phyloP scores from a whole-genome alignment of 805 yeast genomes.

The Schwanniomyces yamadae region DNA sequence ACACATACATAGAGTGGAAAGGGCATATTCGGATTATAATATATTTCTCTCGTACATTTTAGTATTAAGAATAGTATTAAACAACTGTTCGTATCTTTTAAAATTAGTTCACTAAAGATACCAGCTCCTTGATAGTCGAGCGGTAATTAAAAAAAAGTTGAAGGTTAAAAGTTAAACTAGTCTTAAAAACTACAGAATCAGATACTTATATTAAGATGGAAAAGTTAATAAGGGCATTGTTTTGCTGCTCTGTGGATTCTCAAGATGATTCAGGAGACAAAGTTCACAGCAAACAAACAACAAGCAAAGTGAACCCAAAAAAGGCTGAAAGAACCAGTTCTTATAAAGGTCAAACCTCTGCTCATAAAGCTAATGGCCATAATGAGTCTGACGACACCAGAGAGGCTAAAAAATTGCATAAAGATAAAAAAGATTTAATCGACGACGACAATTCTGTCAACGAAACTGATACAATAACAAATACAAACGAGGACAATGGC shows the following conservation, averaged over 20 bases:
- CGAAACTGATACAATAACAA: slow-evolving; percentile 43
- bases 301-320: neutral
- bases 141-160: too few relatives aligned
- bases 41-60: too few relatives aligned
- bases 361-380: neutral
- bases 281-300: slow-evolving; percentile 18
- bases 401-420: slow-evolving; percentile 8
- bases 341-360: neutral
- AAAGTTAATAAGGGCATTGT: slow-evolving; percentile 29
- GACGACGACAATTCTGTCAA: slow-evolving; percentile 40
- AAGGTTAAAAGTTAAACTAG: too few relatives aligned
- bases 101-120: too few relatives aligned
- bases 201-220: slow-evolving; percentile 28
- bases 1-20: too few relatives aligned
- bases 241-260: slow-evolving; percentile 39
- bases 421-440: slow-evolving; percentile 23
- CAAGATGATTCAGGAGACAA: slow-evolving; percentile 32
- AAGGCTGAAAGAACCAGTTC: slow-evolving; percentile 1
- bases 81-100: too few relatives aligned
- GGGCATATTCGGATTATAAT: too few relatives aligned
- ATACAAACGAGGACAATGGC: slow-evolving; percentile 30
- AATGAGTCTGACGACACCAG: slow-evolving; percentile 3
- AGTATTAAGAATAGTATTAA: too few relatives aligned
- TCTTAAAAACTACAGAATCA: too few relatives aligned
- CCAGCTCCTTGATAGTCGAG: too few relatives aligned